Evolutionary conservation across 371 early-diverging fungal species (phyloP).

Genomic region (Syncephalastrum sp.): DNA sequence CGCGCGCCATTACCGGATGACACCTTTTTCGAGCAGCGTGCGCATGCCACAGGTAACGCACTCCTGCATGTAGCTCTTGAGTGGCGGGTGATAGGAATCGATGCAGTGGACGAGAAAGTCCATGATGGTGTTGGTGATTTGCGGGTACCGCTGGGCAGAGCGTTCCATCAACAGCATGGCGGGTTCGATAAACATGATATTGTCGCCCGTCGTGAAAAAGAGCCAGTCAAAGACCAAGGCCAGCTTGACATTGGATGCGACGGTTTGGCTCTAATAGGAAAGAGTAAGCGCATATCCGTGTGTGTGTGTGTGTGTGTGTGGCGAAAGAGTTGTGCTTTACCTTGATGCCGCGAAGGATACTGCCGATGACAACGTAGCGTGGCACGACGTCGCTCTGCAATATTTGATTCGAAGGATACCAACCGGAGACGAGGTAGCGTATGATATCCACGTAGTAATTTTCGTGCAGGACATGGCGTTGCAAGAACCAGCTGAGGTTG

Average conservation of each 20-base stretch:
- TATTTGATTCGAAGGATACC: slow-evolving; percentile 78
- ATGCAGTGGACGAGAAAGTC: slow-evolving; percentile 61
- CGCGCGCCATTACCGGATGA: slow-evolving; percentile 51
- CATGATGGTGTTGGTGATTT: slow-evolving; percentile 61
- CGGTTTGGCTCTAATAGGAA: slow-evolving; percentile 38
- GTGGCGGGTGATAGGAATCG: slow-evolving; percentile 61
- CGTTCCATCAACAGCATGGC: slow-evolving; percentile 72
- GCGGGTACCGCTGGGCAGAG: slow-evolving; percentile 66
- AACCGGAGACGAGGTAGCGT: slow-evolving; percentile 75
- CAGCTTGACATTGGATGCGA: slow-evolving; percentile 67
- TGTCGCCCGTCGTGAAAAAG: slow-evolving; percentile 67
- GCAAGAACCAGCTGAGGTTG: slow-evolving; percentile 69
- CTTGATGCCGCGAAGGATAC: slow-evolving; percentile 60
- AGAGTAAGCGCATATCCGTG: not conserved
- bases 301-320: not conserved
- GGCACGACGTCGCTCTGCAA: slow-evolving; percentile 75
- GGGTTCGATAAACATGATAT: slow-evolving; percentile 81
- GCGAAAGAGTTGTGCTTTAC: slow-evolving; percentile 17
- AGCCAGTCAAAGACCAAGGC: slow-evolving; percentile 81
- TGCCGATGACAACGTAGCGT: slow-evolving; percentile 72
- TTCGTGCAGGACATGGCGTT: slow-evolving; percentile 60
- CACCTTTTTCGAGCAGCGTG: slow-evolving; percentile 61
- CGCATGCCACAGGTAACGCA: slow-evolving; percentile 60
- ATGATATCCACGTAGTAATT: slow-evolving; percentile 69
- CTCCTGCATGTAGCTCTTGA: slow-evolving; percentile 47